Percentiles rank a stretch among this genome's conserved stretches.
Conservation (phyloP, 192 early-diverging fungal genomes). For the Backusella australiensis region DNA sequence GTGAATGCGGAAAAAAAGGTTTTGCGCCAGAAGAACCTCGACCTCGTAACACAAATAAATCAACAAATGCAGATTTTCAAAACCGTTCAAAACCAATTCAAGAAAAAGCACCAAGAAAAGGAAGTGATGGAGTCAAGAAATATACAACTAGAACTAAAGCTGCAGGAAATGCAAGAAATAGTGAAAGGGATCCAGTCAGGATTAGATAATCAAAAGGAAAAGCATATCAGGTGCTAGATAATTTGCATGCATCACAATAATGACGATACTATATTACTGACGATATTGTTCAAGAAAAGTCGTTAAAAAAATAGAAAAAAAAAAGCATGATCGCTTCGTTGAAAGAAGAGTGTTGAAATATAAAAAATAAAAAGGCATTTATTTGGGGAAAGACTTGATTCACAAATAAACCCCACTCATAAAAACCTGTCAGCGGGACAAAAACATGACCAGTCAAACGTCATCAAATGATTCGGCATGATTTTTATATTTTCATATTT, state of each 20-base stretch:
- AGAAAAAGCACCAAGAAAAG: not conserved
- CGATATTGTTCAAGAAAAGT: not conserved
- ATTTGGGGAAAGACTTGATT: not conserved
- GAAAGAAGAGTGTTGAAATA: not conserved
- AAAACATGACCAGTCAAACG: conserved; percentile 8
- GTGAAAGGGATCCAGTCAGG: not conserved
- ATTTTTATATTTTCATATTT: not conserved
- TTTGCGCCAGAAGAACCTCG: not conserved
- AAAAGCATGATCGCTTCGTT: not conserved
- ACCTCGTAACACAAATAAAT: not conserved
- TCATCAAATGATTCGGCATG: conserved; percentile 7
- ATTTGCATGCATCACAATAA: not conserved
- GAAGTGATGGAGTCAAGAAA: not conserved
- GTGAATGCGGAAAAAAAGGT: not conserved
- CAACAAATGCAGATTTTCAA: not conserved
- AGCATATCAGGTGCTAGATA: not conserved
- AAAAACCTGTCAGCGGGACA: not conserved
- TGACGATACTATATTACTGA: not conserved
- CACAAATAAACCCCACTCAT: not conserved
- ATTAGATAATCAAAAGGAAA: not conserved
- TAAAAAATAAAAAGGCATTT: not conserved
- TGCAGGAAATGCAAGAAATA: not conserved
- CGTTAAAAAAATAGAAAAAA: not conserved
- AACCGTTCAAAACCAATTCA: not conserved
- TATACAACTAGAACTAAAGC: not conserved